Evolutionary conservation across 2,329 filamentous ascomycete species (phyloP).

Genomic region (Calonectria pauciramosa): DNA sequence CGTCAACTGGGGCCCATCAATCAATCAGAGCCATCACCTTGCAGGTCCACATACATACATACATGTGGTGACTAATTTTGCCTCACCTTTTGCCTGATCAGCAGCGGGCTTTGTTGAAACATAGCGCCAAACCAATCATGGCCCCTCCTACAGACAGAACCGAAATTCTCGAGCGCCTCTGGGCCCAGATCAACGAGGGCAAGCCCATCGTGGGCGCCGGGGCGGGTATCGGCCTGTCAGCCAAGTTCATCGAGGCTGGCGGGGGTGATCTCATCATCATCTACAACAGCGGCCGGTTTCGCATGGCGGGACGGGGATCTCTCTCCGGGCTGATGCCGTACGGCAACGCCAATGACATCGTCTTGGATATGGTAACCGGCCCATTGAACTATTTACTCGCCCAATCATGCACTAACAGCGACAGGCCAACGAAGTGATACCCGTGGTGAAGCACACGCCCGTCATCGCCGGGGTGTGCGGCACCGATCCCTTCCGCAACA

Average conservation of each 20-base stretch:
- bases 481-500: background rate
- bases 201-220: conserved; percentile 13
- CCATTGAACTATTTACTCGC: too few species aligned
- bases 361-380: background rate
- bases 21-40: background rate
- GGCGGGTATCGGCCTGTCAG: background rate
- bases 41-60: background rate
- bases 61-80: conserved; percentile 3
- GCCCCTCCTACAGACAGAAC: background rate
- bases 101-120: background rate
- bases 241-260: conserved; percentile 14
- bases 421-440: background rate
- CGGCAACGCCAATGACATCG: conserved; percentile 10
- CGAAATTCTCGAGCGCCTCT: background rate
- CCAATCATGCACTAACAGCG: background rate
- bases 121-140: background rate
- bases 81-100: background rate
- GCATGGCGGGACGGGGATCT: conserved; percentile 13
- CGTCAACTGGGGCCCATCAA: background rate
- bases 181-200: background rate
- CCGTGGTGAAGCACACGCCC: background rate
- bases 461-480: background rate
- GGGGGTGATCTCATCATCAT: conserved; percentile 13
- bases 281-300: conserved; percentile 14
- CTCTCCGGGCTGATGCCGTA: conserved; percentile 9